Percentiles rank a stretch among this genome's conserved stretches.
Conservation (phyloP, 2,329 filamentous ascomycete species). For the Penicillium sp. region DNA sequence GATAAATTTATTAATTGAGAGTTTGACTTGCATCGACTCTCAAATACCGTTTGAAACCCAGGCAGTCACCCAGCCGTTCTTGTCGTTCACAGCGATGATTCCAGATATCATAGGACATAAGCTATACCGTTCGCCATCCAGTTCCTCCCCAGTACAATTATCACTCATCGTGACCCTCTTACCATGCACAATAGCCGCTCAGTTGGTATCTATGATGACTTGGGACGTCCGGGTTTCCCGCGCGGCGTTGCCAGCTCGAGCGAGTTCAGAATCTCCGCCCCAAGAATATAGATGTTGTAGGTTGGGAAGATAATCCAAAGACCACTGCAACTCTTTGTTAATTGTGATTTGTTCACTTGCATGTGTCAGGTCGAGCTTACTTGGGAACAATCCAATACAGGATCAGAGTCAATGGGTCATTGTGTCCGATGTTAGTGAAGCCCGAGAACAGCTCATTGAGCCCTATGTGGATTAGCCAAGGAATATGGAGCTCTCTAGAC, state of each 20-base stretch:
- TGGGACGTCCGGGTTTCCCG: constrained; percentile 29
- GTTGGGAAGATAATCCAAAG: constrained; percentile 63
- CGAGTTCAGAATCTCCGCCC: constrained; percentile 59
- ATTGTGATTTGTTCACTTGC: neutral
- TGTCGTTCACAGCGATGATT: too few relatives aligned
- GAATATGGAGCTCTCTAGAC: neutral
- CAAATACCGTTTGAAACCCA: too few relatives aligned
- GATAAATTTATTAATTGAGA: too few relatives aligned
- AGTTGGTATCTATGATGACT: constrained; percentile 31
- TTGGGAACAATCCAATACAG: constrained; percentile 65
- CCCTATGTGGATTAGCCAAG: constrained; percentile 34
- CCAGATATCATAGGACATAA: too few relatives aligned
- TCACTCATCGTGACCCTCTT: neutral
- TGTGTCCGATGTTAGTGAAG: constrained; percentile 63
- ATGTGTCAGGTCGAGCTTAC: constrained; percentile 43
- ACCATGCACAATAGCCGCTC: too few relatives aligned
- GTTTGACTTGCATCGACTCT: too few relatives aligned
- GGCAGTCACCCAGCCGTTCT: too few relatives aligned
- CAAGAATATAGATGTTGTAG: constrained; percentile 62
- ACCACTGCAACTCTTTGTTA: constrained; percentile 45
- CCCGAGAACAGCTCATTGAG: constrained; percentile 60
- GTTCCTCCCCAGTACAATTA: neutral
- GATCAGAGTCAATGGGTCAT: constrained; percentile 52
- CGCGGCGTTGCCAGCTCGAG: constrained; percentile 44
- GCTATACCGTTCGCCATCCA: neutral